Evolutionary conservation across 1,139 yeast genomes (phyloP), one percentile per base, ranked within the genome.

Genomic region (Debaryomycetaceae sp.): DNA sequence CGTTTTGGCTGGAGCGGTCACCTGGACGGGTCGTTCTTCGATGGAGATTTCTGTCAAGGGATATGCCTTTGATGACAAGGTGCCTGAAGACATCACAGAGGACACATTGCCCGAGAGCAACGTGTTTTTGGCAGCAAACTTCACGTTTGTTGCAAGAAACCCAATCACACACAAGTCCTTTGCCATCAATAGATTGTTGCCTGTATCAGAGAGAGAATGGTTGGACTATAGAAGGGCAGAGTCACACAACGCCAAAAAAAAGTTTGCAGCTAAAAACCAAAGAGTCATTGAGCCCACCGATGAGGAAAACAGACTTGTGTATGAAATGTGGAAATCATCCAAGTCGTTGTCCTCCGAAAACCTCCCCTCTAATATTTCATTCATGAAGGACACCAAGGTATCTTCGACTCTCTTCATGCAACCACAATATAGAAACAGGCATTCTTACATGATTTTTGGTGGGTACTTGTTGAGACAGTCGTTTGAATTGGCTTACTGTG

Each of bases 11-110:
- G 98, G 98, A 13, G 72, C 82, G 36, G 96, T 88, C 31, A 84
- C 95, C 11, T 91, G 96, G 89, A 88, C 96, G 0, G 98, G 98
- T 41, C 72, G 87, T 45, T 86, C 95, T 1, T 87, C 96, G 1
- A 91, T 91, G 97, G 97, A 91, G 65, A 89, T 91, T 55, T 78
- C 91, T 38, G 94, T 91, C 51, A 84, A 82, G 56, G 97, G 96
- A 2, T 85, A 86, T 47, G 83, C 94, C 2, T 82, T 82, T 46
- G 81, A 78, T 40, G 77, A 73, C 30, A 63, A 67, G 3, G 46
- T 77, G 5, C 74, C 80, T 1, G 62, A 63, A 5, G 58, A 62
- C 7, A 58, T 68, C 40, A 69, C 70, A 34, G 71, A 77, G 41
- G 79, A 77, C 43, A 75, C 78, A 30, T 62, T 73, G 41, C 72